These are phyloP conservation scores for Protoeuglena noctilucae DNA, from an alignment of 139 green algal species.

Conservation along the genomic window DNA sequence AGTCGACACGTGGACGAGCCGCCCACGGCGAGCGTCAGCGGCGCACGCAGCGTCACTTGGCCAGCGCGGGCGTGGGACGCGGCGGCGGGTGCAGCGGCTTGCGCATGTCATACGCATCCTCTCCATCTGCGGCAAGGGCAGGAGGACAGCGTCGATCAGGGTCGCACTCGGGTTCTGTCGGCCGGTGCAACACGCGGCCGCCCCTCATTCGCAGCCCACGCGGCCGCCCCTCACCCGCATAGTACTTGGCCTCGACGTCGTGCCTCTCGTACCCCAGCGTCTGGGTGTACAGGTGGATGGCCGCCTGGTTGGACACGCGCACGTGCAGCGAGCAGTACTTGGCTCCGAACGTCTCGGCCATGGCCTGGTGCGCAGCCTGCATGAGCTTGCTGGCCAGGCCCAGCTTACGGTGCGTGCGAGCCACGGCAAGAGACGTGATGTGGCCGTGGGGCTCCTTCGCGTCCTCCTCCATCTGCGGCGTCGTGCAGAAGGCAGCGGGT, in stretches of 20 bases:
- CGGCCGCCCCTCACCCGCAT: too few species aligned
- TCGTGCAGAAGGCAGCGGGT: neutral
- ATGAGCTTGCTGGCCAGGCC: conserved; percentile 91
- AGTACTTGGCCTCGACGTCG: conserved; percentile 92
- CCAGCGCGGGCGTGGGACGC: too few species aligned
- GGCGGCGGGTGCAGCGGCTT: too few species aligned
- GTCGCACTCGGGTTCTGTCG: too few species aligned
- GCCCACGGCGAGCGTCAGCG: too few species aligned
- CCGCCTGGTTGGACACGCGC: conserved; percentile 82
- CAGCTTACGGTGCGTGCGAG: conserved; percentile 85
- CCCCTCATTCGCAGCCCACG: too few species aligned
- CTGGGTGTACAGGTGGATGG: conserved; percentile 87
- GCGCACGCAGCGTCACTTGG: too few species aligned
- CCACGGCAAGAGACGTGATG: conserved; percentile 93
- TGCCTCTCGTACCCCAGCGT: conserved; percentile 84
- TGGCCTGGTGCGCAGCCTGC: conserved; percentile 46
- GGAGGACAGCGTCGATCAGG: too few species aligned
- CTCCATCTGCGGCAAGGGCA: too few species aligned
- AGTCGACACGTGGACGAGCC: too few species aligned
- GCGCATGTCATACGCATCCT: conserved; percentile 95
- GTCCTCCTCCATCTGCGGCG: conserved; percentile 59
- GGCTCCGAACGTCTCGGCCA: conserved; percentile 86
- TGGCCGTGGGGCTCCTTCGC: conserved; percentile 69
- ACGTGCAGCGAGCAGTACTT: conserved; percentile 92
- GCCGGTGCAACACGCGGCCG: too few species aligned